A percentile compares a stretch with the other conserved stretches of the same genome.
phyloP scores from a whole-genome alignment of 331 rosid genomes.

The Erythrophleum ivorense region DNA sequence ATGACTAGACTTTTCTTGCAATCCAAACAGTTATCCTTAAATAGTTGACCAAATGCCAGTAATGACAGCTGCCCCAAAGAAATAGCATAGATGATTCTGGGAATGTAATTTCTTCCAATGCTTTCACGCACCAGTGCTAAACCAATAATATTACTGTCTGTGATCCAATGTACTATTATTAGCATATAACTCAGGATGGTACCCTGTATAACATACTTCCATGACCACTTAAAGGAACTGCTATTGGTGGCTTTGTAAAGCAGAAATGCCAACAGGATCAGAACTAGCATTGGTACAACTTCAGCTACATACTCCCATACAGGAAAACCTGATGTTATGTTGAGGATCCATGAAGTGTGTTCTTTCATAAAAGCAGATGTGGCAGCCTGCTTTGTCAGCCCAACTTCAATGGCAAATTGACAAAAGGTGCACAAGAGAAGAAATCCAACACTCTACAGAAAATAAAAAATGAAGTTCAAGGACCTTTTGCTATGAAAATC shows the following conservation, averaged over 20 bases:
- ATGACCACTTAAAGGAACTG: constrained; percentile 51
- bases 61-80: constrained; percentile 74
- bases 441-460: constrained; percentile 77
- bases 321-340: constrained; percentile 55
- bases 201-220: constrained; percentile 62
- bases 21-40: constrained; percentile 44
- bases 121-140: constrained; percentile 49
- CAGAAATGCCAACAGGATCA: constrained; percentile 71
- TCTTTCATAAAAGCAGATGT: constrained; percentile 73
- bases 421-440: constrained; percentile 80
- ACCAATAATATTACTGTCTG: constrained; percentile 54
- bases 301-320: constrained; percentile 65
- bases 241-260: constrained; percentile 55
- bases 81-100: constrained; percentile 70
- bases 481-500: constrained; percentile 37
- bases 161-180: constrained; percentile 68
- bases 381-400: constrained; percentile 85
- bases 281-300: constrained; percentile 60
- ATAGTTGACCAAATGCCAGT: constrained; percentile 58
- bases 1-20: constrained; percentile 51
- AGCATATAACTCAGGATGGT: constrained; percentile 70
- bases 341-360: constrained; percentile 72
- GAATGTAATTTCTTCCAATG: constrained; percentile 64
- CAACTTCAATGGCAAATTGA: constrained; percentile 87
- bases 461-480: constrained; percentile 24